These are phyloP conservation scores for Colletotrichum sp. DNA, from an alignment of 2,329 filamentous ascomycete genomes.

Conservation along the genomic window DNA sequence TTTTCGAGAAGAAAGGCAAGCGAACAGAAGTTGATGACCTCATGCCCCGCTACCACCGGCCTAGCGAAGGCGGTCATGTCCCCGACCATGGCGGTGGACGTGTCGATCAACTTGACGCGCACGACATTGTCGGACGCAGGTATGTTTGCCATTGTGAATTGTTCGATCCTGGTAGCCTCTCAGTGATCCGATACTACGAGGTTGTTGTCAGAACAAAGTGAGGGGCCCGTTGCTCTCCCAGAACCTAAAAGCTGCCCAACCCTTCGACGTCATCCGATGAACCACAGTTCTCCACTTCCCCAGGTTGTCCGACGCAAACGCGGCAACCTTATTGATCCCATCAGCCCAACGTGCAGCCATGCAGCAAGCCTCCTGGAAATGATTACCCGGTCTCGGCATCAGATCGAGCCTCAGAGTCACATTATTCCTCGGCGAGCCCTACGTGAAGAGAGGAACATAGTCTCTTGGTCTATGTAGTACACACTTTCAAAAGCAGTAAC, in stretches of 20 bases:
- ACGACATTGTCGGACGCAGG: slow-evolving; percentile 18
- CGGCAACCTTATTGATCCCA: neutral
- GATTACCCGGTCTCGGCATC: neutral
- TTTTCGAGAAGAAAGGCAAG: slow-evolving; percentile 23
- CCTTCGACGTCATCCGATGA: slow-evolving; percentile 7
- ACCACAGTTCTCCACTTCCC: slow-evolving; percentile 1
- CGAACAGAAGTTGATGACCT: slow-evolving; percentile 22
- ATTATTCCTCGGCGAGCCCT: neutral
- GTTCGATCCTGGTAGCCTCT: neutral
- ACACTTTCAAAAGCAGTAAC: neutral
- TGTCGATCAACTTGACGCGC: slow-evolving; percentile 22
- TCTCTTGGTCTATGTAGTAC: neutral
- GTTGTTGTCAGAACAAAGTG: neutral
- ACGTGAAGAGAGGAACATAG: neutral
- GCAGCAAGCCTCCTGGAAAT: neutral
- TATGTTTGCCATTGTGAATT: neutral
- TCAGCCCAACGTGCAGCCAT: neutral
- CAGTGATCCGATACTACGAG: neutral
- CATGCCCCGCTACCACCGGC: slow-evolving; percentile 20
- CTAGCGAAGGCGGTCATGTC: slow-evolving; percentile 16
- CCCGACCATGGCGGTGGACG: slow-evolving; percentile 18
- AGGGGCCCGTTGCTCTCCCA: neutral
- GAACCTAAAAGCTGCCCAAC: neutral
- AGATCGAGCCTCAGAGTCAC: neutral
- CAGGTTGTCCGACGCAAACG: neutral